Evolutionary conservation across 2,329 filamentous ascomycete genomes (phyloP), one percentile per base, ranked within the genome.

Genomic region (Phaeoacremonium minimum): DNA sequence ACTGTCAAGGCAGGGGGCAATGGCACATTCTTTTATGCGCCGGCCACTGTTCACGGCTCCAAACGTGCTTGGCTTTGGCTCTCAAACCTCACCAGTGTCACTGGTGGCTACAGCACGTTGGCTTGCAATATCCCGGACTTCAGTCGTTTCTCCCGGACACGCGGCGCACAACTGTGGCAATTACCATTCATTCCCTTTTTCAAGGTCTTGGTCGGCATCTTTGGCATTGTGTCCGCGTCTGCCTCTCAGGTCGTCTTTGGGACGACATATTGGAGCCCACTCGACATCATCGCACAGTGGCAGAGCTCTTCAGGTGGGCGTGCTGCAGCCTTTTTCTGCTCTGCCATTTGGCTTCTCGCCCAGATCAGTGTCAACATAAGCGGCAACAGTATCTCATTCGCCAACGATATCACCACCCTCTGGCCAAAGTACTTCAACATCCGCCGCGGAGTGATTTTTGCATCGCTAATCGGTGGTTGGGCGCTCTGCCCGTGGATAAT

Each of bases 41-140:
- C 43, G 3, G 44, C 47, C 0, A 17, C 16, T 6, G 41, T 45
- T 5, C 31, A 42, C 30, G 47, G 46, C 15, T 39, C 38, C 0
- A 42, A 43, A 6, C 40, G 44, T 5, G 37, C 40, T 5, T 46
- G 46, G 5, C 38, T 45, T 5, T 19, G 17, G 32, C 17, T 33
- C 17, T 33, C 18, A 12, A 33, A 19, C 17, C 18, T 33, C 6
- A 69, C 36, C 60, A 35, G 61, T 68, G 54, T 80, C 60, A 58
- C 52, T 5, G 60, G 60, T 5, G 53, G 46, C 11, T 61, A 55
- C 67, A 58, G 64, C 3, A 68, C 64, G 4, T 48, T 69, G n/a
- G 60, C 64, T 13, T 57, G 59, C 44, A 63, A 78, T 49, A 67
- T 69, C 50, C 66, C 76, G 28, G 75, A 83, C 53, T 82, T 80